Base-by-base conservation (phyloP, 1,284 basidiomycete genomes). In the Fomitopsis betulina region DNA sequence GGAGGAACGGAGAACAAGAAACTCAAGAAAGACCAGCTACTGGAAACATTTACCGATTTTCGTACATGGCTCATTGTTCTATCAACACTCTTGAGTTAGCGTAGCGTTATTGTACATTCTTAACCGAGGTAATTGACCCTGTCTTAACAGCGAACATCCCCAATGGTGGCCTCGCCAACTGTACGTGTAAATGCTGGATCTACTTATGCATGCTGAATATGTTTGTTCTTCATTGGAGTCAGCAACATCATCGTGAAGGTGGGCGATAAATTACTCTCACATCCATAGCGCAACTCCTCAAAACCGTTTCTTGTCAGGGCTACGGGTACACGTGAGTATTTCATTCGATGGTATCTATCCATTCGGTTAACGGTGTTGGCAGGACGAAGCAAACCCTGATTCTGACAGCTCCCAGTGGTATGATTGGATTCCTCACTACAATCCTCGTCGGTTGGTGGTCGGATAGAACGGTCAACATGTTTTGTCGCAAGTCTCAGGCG, bases 51-150 rank as follows among this genome's bases (percentile, higher is more conserved):
- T 3, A 70, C 71, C 4, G 87, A 89, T 66, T 62, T 83, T 17
- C 74, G 84, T 43, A 84, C 85, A 0, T 88, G 85, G 84, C 63
- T 87, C 38, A 79, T 89, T 47, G 80, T 87, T 15, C 67, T 88
- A n/a, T 78, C 83, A 0, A 84, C 83, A 1, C 57, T 87, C 55
- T 64, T 85, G 39, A 85, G 85, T 86, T 32, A 23, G 65, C 53
- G 10, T 19, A 17, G 7, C 23, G 19, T 19, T 15, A n/a, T 23
- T 51, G 10, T 33, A 12, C 32, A 2, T 13, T 12, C 9, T 19
- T 1, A 9, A 21, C 5, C n/a, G n/a, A 23, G 19, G n/a, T 51
- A 12, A 51, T 30, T 27, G 33, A 30, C 25, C 3, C 7, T 6
- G 19, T 15, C 58, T 66, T 53, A 32, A n/a, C 60, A 84, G 83